Base-by-base conservation (phyloP, 2,329 filamentous ascomycete genomes). In the Talaromyces sp. region DNA sequence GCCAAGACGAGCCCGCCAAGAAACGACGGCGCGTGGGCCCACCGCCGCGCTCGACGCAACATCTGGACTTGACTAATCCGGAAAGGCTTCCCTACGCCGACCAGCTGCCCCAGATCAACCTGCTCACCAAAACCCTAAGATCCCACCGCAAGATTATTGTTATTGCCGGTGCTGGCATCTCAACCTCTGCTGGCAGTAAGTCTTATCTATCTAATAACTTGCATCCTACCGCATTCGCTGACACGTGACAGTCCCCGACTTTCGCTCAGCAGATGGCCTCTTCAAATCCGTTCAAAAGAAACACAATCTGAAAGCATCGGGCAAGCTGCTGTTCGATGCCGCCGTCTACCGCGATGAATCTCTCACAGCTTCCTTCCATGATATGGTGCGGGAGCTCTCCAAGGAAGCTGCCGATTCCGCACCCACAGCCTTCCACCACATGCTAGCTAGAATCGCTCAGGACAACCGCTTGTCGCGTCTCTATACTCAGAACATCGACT, bases 61-160 rank as follows among this genome's bases (percentile, higher is more conserved):
- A 89, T 69, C 81, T 99, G 39, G 87, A 97, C 73, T 77, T 97
- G 37, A 71, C 72, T 19, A 65, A 65, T 48, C 59, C 64, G 53
- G 62, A 68, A 28, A 61, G 63, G 41, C 65, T 71, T 51, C 70
- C 69, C 21, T 68, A 69, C 25, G 64, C 68, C 40, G 78, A 82
- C 37, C 83, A 93, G 61, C 75, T 81, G 62, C 73, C 77, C 31
- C 81, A 87, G 66, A 78, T 96, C 39, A 82, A 89, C 61, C 83
- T 86, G 57, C 78, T 99, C 31, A 77, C 92, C 45, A 83, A 86
- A 43, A 87, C 86, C 22, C 75, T 99, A 57, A 87, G 88, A 67
- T 91, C 89, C 69, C 94, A 94, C 79, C 89, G 92, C 77, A 97
- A 96, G 78, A 96, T 99, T 70, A 91, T 99, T 35, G 90, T 97